Percentiles rank a stretch among this genome's conserved stretches.
These are phyloP conservation scores for Bimuria novae-zelandiae DNA, from an alignment of 2,329 filamentous ascomycete species.

Conservation along the genomic window DNA sequence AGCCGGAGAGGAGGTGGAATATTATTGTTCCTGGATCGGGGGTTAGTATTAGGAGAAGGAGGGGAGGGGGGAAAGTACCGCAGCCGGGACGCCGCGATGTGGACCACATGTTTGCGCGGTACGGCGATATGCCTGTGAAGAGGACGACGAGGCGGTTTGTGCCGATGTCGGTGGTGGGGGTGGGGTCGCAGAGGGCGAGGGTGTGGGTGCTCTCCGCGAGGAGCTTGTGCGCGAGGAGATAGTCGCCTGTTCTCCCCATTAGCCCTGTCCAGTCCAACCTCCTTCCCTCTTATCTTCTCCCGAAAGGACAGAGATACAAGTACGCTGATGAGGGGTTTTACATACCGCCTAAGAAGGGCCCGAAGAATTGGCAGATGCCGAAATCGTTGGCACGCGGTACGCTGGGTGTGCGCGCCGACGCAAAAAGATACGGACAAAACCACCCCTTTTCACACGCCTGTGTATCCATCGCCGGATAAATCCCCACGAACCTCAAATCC, in stretches of 20 bases:
- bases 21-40: slow-evolving; percentile 29
- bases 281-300: neutral
- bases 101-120: slow-evolving; percentile 43
- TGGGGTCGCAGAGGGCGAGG: slow-evolving; percentile 39
- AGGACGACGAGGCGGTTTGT: slow-evolving; percentile 43
- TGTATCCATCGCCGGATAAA: slow-evolving; percentile 27
- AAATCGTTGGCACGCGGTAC: slow-evolving; percentile 43
- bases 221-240: slow-evolving; percentile 43
- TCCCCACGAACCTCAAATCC: slow-evolving; percentile 38
- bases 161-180: slow-evolving; percentile 32
- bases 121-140: slow-evolving; percentile 47
- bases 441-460: slow-evolving; percentile 44
- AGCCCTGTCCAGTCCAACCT: neutral
- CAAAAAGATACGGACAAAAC: slow-evolving; percentile 47
- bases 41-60: neutral
- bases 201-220: slow-evolving; percentile 37
- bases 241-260: slow-evolving; percentile 31
- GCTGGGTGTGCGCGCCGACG: slow-evolving; percentile 37
- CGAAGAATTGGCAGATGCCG: slow-evolving; percentile 44
- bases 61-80: slow-evolving; percentile 8
- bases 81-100: slow-evolving; percentile 45
- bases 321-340: neutral
- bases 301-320: neutral
- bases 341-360: slow-evolving; percentile 43
- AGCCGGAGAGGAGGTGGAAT: slow-evolving; percentile 46